Evolutionary conservation across 345 rosid species (phyloP).

Genomic region (Acer saccharum): DNA sequence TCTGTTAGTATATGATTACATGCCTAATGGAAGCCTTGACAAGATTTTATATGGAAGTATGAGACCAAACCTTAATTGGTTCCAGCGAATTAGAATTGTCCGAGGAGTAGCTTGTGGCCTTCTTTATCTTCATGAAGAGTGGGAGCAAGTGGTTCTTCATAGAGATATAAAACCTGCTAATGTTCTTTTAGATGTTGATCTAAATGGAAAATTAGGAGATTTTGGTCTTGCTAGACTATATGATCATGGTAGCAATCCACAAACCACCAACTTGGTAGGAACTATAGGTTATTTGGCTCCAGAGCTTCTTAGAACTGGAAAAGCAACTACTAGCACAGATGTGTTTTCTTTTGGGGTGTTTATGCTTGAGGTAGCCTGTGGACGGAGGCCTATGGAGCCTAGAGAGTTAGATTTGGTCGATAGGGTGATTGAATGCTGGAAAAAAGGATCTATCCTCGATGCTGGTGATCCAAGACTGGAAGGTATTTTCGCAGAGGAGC

Average conservation of each 20-base stretch:
- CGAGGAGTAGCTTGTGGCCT: conserved; percentile 50
- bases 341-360: conserved; percentile 49
- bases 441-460: conserved; percentile 19
- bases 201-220: conserved; percentile 48
- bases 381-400: conserved; percentile 43
- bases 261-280: conserved; percentile 45
- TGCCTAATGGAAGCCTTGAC: conserved; percentile 65
- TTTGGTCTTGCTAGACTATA: conserved; percentile 49
- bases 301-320: conserved; percentile 22
- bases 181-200: conserved; percentile 42
- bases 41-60: conserved; percentile 35
- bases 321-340: conserved; percentile 40
- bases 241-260: conserved; percentile 40
- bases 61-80: conserved; percentile 41
- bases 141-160: conserved; percentile 52
- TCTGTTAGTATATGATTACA: conserved; percentile 58
- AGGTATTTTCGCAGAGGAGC: conserved; percentile 26
- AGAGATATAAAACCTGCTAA: conserved; percentile 53
- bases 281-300: conserved; percentile 58
- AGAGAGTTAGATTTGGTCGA: conserved; percentile 36
- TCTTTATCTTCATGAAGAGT: conserved; percentile 48
- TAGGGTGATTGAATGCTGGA: conserved; percentile 30
- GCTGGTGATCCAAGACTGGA: conserved; percentile 19
- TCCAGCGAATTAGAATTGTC: conserved; percentile 37
- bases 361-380: conserved; percentile 52